phyloP scores from a whole-genome alignment of 2,329 filamentous ascomycete species.

The Ploettnerulaceae sp. region DNA sequence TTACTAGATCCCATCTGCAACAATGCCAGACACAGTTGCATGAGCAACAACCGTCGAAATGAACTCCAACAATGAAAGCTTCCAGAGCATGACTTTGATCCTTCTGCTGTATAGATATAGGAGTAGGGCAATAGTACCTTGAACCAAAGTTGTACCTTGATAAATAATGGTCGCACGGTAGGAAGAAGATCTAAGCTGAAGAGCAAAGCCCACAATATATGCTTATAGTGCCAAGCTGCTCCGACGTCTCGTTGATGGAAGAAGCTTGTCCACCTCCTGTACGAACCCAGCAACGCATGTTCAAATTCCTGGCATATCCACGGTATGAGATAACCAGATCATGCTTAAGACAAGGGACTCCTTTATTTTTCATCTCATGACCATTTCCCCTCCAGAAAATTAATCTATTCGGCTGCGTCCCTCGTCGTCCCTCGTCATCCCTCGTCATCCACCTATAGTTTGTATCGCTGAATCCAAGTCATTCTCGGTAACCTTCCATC shows the following conservation, averaged over 20 bases:
- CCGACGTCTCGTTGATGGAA: constrained; percentile 11
- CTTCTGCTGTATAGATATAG: background rate
- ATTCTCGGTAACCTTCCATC: background rate
- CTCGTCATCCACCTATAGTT: background rate
- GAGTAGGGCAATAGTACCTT: background rate
- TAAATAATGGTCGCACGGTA: background rate
- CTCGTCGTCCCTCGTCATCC: background rate
- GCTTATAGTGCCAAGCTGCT: constrained; percentile 17
- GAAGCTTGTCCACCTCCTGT: background rate
- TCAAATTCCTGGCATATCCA: background rate
- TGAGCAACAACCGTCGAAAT: constrained; percentile 25
- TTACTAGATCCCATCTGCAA: constrained; percentile 32
- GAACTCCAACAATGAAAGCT: constrained; percentile 18
- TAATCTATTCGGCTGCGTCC: constrained; percentile 1
- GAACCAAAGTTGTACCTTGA: background rate
- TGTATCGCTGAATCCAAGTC: background rate
- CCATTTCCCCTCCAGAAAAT: background rate
- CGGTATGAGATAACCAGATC: background rate
- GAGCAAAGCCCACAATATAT: constrained; percentile 9
- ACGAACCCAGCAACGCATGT: background rate
- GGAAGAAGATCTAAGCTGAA: background rate
- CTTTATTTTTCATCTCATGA: background rate
- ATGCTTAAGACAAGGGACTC: background rate
- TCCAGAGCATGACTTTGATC: constrained; percentile 16
- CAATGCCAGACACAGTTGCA: constrained; percentile 27